A percentile compares a stretch with the other conserved stretches of the same genome.
Conservation (phyloP, 805 yeast species). For the Ogataea trehaloabstinens region DNA sequence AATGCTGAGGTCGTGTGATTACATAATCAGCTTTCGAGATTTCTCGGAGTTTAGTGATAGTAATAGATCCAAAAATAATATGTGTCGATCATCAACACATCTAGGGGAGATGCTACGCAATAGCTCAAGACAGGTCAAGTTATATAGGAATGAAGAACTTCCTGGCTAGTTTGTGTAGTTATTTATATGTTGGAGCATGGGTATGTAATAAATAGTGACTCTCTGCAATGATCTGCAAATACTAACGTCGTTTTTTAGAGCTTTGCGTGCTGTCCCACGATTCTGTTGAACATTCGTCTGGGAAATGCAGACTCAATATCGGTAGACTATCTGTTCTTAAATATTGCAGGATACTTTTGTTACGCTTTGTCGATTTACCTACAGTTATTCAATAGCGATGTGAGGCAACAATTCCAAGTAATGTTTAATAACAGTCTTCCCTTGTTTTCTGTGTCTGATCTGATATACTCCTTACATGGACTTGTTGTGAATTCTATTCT, state of each 20-base stretch:
- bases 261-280: conserved; percentile 49
- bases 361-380: conserved; percentile 41
- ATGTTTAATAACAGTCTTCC: conserved; percentile 38
- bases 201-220: conserved; percentile 18
- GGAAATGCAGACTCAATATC: conserved; percentile 49
- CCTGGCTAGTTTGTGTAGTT: conserved; percentile 28
- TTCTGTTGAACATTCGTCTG: conserved; percentile 38
- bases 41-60: too few relatives aligned
- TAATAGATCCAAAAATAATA: too few relatives aligned
- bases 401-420: conserved; percentile 29
- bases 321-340: conserved; percentile 44
- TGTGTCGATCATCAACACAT: too few relatives aligned
- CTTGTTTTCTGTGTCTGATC: conserved; percentile 41
- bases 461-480: conserved; percentile 49
- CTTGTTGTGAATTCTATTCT: conserved; percentile 37
- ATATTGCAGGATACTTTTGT: conserved; percentile 46
- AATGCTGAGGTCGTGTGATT: too few relatives aligned
- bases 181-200: conserved; percentile 30
- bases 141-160: too few relatives aligned
- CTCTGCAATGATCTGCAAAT: background rate
- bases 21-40: too few relatives aligned
- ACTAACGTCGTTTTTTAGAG: too few relatives aligned
- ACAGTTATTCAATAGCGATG: conserved; percentile 37
- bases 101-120: too few relatives aligned
- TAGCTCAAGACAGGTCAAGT: too few relatives aligned